These are phyloP conservation scores for Lodderomyces orthopsilosis DNA, from an alignment of 1,139 yeast species.

Conservation along the genomic window DNA sequence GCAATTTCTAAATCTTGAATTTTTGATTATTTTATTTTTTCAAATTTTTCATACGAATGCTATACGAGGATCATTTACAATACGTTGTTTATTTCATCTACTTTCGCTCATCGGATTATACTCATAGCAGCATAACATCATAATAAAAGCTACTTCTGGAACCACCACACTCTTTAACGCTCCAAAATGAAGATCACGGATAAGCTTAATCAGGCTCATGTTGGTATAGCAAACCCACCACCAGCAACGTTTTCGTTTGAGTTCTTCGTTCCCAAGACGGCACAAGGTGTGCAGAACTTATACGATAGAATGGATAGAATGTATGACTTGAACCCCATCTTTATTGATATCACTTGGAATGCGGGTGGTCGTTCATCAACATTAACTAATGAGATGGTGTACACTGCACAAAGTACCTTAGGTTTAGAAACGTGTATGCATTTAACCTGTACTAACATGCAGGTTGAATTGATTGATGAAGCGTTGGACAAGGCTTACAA, in stretches of 20 bases:
- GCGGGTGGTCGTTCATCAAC: conserved; percentile 90
- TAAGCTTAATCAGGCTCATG: conserved; percentile 49
- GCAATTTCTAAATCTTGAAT: neutral
- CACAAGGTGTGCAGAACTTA: conserved; percentile 93
- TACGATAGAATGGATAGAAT: conserved; percentile 97
- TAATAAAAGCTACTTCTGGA: no score
- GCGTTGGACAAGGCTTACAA: conserved; percentile 84
- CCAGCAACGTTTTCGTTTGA: conserved; percentile 88
- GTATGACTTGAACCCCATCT: conserved; percentile 89
- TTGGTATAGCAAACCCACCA: conserved; percentile 35
- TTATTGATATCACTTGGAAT: conserved; percentile 96
- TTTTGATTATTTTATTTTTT: neutral
- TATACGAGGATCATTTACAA: neutral
- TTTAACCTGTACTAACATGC: conserved; percentile 95
- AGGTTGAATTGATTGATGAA: conserved; percentile 71
- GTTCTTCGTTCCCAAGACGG: conserved; percentile 96
- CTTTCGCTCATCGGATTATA: neutral
- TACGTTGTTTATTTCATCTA: neutral
- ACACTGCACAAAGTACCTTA: conserved; percentile 86
- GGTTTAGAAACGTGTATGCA: conserved; percentile 99
- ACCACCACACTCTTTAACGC: neutral
- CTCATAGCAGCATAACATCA: no score
- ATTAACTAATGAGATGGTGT: conserved; percentile 85
- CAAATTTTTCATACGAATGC: neutral
- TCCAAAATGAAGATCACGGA: conserved; percentile 50